Conservation (phyloP, 345 rosid species). For the Pistacia atlantica region DNA sequence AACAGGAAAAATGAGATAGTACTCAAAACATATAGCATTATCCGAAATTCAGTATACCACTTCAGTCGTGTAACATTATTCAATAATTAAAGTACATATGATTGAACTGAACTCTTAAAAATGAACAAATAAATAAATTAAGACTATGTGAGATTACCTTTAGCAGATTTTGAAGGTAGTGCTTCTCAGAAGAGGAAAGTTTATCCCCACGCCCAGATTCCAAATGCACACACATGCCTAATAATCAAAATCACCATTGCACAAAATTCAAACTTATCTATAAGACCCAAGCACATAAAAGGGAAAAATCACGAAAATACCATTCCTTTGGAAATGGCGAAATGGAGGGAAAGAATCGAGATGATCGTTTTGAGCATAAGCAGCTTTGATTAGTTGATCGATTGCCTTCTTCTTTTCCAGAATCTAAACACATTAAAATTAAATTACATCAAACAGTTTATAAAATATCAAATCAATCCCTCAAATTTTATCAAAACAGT, state of each 20-base stretch:
- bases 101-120: neutral
- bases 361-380: constrained; percentile 60
- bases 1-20: too few species aligned
- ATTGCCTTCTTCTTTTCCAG: constrained; percentile 70
- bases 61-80: too few species aligned
- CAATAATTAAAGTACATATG: neutral
- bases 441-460: too few species aligned
- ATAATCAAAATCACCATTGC: neutral
- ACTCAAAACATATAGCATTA: too few species aligned
- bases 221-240: constrained; percentile 62
- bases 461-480: too few species aligned
- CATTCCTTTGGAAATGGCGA: constrained; percentile 55
- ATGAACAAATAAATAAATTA: neutral
- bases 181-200: constrained; percentile 57
- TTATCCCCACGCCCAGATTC: constrained; percentile 71
- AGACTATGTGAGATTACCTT: constrained; percentile 36
- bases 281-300: neutral
- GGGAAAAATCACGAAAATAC: constrained; percentile 26
- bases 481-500: too few species aligned
- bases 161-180: constrained; percentile 57
- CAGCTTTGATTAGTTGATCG: constrained; percentile 56
- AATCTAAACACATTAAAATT: constrained; percentile 31
- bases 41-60: too few species aligned
- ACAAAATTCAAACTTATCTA: too few species aligned
- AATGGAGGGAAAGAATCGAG: constrained; percentile 65